phyloP scores from a whole-genome alignment of 2,329 filamentous ascomycete species.

The Pseudogymnoascus sp. region DNA sequence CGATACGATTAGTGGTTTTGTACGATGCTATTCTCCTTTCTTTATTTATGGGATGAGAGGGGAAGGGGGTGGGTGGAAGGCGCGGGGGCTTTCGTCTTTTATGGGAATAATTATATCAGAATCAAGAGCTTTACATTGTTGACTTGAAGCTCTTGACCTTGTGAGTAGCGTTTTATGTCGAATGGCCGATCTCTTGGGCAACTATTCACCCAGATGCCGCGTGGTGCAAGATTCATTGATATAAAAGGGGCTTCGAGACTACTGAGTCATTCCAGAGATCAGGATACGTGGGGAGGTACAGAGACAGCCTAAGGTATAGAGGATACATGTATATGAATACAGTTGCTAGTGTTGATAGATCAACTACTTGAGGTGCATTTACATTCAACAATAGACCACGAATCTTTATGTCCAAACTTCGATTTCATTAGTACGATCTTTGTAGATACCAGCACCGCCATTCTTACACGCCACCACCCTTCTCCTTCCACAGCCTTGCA shows the following conservation, averaged over 20 bases:
- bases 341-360: neutral
- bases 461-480: slow-evolving; percentile 6
- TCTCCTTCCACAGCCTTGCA: slow-evolving; percentile 7
- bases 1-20: slow-evolving; percentile 2
- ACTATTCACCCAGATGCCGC: neutral
- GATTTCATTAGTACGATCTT: slow-evolving; percentile 6
- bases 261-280: neutral
- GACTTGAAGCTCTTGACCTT: neutral
- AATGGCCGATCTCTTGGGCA: neutral
- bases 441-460: slow-evolving; percentile 16
- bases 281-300: neutral
- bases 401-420: neutral
- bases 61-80: neutral
- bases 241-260: neutral
- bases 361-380: neutral
- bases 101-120: slow-evolving; percentile 7
- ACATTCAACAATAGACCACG: neutral
- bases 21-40: slow-evolving; percentile 1
- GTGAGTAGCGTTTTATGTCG: neutral
- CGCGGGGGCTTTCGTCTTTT: neutral
- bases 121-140: neutral
- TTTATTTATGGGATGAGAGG: neutral
- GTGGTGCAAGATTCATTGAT: neutral
- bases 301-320: neutral
- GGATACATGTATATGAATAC: neutral